phyloP scores from a whole-genome alignment of 495 filamentous ascomycete genomes.

The Tuber calosporum region DNA sequence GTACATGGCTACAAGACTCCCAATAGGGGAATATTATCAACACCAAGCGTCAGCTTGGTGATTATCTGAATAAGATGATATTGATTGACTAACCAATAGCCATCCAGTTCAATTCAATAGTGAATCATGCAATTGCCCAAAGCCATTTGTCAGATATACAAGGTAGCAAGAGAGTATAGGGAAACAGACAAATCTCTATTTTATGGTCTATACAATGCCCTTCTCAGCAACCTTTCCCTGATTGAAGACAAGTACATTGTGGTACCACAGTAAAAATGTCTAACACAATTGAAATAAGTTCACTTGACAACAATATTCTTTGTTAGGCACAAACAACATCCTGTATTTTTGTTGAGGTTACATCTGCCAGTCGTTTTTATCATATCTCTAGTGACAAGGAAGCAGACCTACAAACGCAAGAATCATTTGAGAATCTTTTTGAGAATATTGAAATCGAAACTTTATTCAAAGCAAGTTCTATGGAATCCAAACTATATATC shows the following conservation, averaged over 20 bases:
- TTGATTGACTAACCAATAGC: neutral
- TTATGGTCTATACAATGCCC: slow-evolving; percentile 9
- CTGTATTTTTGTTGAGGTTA: too few species aligned
- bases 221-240: slow-evolving; percentile 17
- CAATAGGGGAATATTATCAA: too few species aligned
- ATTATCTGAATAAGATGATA: neutral
- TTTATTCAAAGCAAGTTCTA: too few species aligned
- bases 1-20: too few species aligned
- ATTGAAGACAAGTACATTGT: slow-evolving; percentile 15
- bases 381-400: too few species aligned
- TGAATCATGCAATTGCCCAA: neutral
- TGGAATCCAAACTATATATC: too few species aligned
- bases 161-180: neutral
- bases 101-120: slow-evolving; percentile 5
- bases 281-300: slow-evolving; percentile 5
- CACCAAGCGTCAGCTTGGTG: neutral
- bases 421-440: too few species aligned
- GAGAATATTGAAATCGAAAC: too few species aligned
- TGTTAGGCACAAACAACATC: too few species aligned
- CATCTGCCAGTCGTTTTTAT: too few species aligned
- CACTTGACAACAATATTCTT: slow-evolving; percentile 13
- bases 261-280: slow-evolving; percentile 12
- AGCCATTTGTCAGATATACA: neutral
- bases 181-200: slow-evolving; percentile 9
- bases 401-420: too few species aligned